These are phyloP conservation scores for Rhodosporidiobolus odoratus DNA, from an alignment of 768 basidiomycete species.

Conservation along the genomic window DNA sequence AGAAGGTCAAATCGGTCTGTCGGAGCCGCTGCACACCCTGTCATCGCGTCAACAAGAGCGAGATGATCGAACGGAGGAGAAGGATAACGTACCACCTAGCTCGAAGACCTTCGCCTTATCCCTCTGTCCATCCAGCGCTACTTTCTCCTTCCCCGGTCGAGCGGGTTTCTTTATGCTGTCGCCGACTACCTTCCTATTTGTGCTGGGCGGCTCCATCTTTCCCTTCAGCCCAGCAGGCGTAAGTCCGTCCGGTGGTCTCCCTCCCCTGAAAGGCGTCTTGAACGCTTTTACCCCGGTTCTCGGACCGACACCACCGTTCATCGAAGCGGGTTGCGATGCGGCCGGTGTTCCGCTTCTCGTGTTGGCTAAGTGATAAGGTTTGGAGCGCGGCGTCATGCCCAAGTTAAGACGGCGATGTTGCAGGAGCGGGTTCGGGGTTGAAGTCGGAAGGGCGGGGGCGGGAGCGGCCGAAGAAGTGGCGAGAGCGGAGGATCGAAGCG, in stretches of 20 bases:
- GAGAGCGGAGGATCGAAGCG: neutral
- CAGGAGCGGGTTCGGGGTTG: slow-evolving; percentile 9
- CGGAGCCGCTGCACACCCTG: neutral
- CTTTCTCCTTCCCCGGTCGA: neutral
- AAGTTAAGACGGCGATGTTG: slow-evolving; percentile 32
- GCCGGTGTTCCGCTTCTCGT: neutral
- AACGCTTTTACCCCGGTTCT: slow-evolving; percentile 26
- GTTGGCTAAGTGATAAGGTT: slow-evolving; percentile 34
- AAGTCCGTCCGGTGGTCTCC: slow-evolving; percentile 29
- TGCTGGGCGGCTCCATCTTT: neutral
- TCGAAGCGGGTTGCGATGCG: neutral
- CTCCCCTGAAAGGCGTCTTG: slow-evolving; percentile 40
- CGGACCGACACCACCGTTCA: neutral
- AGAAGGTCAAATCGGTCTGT: slow-evolving; percentile 7
- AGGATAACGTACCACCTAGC: slow-evolving; percentile 25
- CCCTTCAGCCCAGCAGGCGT: slow-evolving; percentile 29
- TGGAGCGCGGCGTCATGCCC: slow-evolving; percentile 36
- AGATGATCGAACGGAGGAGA: neutral
- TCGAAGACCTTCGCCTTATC: slow-evolving; percentile 34
- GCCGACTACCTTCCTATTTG: neutral
- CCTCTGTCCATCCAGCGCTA: neutral
- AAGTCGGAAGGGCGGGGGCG: neutral
- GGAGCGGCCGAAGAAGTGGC: neutral
- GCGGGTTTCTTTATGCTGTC: neutral
- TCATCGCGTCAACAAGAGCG: neutral